Evolutionary conservation across 768 basidiomycete genomes (phyloP).

Genomic region (Boletus coccyginus): DNA sequence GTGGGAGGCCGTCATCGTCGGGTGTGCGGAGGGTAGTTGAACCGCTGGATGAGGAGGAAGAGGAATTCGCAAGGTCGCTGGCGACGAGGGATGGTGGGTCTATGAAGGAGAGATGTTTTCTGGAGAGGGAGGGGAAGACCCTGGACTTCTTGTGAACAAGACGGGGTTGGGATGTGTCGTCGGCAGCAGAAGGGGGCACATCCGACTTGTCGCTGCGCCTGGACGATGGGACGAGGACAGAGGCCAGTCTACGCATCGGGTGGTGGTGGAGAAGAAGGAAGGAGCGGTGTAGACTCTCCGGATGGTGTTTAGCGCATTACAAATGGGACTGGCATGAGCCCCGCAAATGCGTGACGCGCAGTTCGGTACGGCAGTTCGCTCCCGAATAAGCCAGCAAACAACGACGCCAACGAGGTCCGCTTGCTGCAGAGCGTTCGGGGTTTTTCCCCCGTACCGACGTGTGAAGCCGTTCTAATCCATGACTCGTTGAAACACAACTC

Average conservation of each 20-base stretch:
- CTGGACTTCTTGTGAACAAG: slow-evolving; percentile 23
- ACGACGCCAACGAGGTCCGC: slow-evolving; percentile 7
- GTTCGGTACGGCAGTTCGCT: slow-evolving; percentile 14
- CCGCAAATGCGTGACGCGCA: neutral
- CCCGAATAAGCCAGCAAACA: slow-evolving; percentile 18
- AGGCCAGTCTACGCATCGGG: slow-evolving; percentile 63
- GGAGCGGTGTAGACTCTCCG: slow-evolving; percentile 16
- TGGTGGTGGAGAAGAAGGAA: slow-evolving; percentile 22
- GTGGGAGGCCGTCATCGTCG: slow-evolving; percentile 48
- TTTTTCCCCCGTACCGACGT: slow-evolving; percentile 10
- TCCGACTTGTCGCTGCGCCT: slow-evolving; percentile 33
- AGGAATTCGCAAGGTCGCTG: slow-evolving; percentile 43
- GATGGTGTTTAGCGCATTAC: slow-evolving; percentile 32
- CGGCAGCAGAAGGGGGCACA: slow-evolving; percentile 12
- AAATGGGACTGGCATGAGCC: slow-evolving; percentile 31
- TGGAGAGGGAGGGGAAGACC: slow-evolving; percentile 27
- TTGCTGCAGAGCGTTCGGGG: neutral
- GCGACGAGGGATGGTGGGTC: slow-evolving; percentile 22
- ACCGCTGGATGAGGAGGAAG: slow-evolving; percentile 61
- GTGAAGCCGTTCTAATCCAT: slow-evolving; percentile 2
- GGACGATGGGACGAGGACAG: slow-evolving; percentile 50
- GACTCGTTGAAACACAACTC: neutral
- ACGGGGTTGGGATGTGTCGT: slow-evolving; percentile 11
- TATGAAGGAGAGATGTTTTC: slow-evolving; percentile 20
- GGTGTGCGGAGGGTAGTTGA: slow-evolving; percentile 55